Conservation (phyloP, 108 stramenopile genomes). For the Nannochloropsis gaditana region DNA sequence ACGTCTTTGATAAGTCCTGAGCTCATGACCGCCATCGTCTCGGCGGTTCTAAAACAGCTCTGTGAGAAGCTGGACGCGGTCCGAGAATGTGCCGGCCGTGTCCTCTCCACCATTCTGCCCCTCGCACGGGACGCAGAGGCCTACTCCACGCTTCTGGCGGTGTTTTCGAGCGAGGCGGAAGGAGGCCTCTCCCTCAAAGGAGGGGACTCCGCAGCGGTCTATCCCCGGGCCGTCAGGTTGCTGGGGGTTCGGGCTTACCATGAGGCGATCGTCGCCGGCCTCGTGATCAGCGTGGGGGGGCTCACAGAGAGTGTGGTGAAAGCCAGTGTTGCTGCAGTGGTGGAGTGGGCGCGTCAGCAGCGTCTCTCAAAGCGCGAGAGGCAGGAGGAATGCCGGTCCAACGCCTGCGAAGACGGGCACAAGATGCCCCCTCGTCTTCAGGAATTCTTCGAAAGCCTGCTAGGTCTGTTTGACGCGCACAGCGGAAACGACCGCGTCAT, state of each 20-base stretch:
- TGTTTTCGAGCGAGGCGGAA: constrained; percentile 29
- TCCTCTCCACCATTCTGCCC: constrained; percentile 61
- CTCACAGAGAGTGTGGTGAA: constrained; percentile 82
- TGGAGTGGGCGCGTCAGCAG: constrained; percentile 65
- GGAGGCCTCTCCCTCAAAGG: not conserved
- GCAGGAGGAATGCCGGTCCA: constrained; percentile 38
- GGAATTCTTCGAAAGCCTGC: constrained; percentile 18
- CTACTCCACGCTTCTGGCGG: constrained; percentile 56
- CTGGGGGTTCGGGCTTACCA: not conserved
- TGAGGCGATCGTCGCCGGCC: constrained; percentile 65
- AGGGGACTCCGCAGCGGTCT: not conserved
- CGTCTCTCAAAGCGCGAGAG: constrained; percentile 18
- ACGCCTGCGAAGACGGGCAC: constrained; percentile 54
- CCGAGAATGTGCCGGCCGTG: constrained; percentile 67
- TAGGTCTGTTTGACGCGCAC: constrained; percentile 24
- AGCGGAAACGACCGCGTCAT: constrained; percentile 35
- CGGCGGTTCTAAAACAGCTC: constrained; percentile 67
- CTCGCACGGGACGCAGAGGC: constrained; percentile 46
- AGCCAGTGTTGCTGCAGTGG: constrained; percentile 60
- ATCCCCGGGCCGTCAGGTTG: not conserved
- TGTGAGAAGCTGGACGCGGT: constrained; percentile 85
- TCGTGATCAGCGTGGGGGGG: constrained; percentile 85
- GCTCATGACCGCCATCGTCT: not conserved
- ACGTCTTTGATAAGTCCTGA: not conserved
- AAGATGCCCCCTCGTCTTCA: constrained; percentile 12